These are phyloP conservation scores for Scheffersomyces cryptocercus DNA, from an alignment of 1,139 yeast species.

Conservation along the genomic window DNA sequence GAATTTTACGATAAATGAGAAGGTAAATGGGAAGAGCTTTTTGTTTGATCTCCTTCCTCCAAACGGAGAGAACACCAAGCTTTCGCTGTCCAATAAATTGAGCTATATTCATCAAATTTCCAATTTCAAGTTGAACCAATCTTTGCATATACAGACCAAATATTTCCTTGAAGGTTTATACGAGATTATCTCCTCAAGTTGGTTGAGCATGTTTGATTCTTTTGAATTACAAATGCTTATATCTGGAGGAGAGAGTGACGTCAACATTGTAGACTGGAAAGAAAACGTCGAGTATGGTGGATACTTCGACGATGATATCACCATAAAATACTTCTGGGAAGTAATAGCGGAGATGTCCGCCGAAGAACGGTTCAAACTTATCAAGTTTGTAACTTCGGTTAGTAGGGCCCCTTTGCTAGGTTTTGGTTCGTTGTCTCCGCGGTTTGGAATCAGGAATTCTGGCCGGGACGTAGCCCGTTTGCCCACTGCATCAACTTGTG, in stretches of 20 bases:
- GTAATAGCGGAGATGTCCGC: constrained; percentile 67
- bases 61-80: constrained; percentile 56
- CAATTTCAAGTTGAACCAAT: constrained; percentile 71
- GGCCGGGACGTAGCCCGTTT: constrained; percentile 58
- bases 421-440: constrained; percentile 70
- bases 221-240: constrained; percentile 80
- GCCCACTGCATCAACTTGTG: constrained; percentile 94
- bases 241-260: constrained; percentile 72
- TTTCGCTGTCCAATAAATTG: constrained; percentile 61
- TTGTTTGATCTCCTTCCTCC: constrained; percentile 59
- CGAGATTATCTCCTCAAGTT: constrained; percentile 64
- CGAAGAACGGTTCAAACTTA: constrained; percentile 59
- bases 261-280: constrained; percentile 70
- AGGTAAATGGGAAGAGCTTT: constrained; percentile 34
- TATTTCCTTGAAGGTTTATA: constrained; percentile 73
- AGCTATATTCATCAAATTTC: constrained; percentile 80
- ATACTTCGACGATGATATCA: constrained; percentile 54
- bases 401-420: constrained; percentile 92
- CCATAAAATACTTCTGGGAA: constrained; percentile 71
- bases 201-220: constrained; percentile 86
- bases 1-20: constrained; percentile 61
- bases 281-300: constrained; percentile 69
- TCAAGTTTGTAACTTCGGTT: constrained; percentile 89
- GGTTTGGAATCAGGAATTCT: constrained; percentile 75
- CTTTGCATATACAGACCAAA: constrained; percentile 57